Base-by-base conservation (phyloP, 208 protist genomes). In the Acanthamoeba castellanii region DNA sequence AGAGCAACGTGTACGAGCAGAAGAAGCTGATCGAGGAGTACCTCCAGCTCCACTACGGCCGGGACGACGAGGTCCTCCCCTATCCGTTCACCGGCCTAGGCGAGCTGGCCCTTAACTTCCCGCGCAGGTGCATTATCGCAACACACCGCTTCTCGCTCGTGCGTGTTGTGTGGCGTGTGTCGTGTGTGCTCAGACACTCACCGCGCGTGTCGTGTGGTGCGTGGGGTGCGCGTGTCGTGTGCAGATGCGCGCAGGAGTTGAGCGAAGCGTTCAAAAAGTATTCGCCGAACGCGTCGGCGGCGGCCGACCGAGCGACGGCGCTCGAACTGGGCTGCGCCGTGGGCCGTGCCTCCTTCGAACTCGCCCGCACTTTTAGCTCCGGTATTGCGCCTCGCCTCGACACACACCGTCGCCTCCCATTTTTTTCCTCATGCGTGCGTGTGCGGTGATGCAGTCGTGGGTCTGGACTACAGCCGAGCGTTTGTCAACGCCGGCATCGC, bases 291-390 rank as follows among this genome's bases (percentile, higher is more conserved):
- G 27, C 25, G 3, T 32, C n/a, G n/a, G n/a, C n/a, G 25, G 13
- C 42, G 30, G 2, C 45, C 13, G 88, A 52, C 61, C 11, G 37
- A 57, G 27, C n/a, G 27, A 13, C 55, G 20, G 95, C 92, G 13
- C 92, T 97, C 20, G 97, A 97, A 42, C 74, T 97, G 22, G 96
- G 96, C 61, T 96, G 96, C 64, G 93, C 81, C 30, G 95, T 96
- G 20, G 96, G 97, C 0, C 68, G 96, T 9, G 61, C 87, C 14
- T 59, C 96, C 22, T 98, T 98, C 81, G 96, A 97, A 64, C 94
- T 98, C 9, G 95, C 96, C 8, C 22, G 78, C 13, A 18, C 57
- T 9, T 97, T 97, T 47, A 37, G 95, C 7, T 37, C 90, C 16
- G 96, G 97, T 50, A 64, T 34, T 27, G 68, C 27, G 16, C 55